Evolutionary conservation across 345 rosid species (phyloP).

Genomic region (Streptanthus diversifolius): DNA sequence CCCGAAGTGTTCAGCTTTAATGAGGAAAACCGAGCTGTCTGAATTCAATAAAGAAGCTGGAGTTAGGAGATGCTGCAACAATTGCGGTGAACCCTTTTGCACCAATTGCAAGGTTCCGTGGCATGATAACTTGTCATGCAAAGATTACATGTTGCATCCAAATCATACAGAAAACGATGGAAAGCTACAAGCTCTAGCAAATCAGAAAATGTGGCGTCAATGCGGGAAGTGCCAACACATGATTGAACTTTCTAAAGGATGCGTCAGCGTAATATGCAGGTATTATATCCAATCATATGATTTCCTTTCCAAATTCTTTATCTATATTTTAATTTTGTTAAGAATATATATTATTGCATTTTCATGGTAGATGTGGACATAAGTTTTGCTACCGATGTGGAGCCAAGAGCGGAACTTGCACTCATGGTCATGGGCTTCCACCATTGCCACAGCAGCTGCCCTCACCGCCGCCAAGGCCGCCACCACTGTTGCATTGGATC

Average conservation of each 20-base stretch:
- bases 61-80: conserved; percentile 26
- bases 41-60: conserved; percentile 21
- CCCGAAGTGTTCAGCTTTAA: not conserved
- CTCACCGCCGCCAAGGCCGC: not conserved
- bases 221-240: conserved; percentile 44
- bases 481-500: too few species aligned
- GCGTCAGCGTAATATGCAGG: conserved; percentile 14
- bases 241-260: conserved; percentile 45
- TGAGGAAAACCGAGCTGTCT: conserved; percentile 15
- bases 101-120: not conserved
- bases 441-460: not conserved
- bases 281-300: not conserved
- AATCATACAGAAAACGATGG: conserved; percentile 32
- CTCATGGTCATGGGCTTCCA: not conserved
- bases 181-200: conserved; percentile 39
- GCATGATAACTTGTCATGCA: conserved; percentile 43
- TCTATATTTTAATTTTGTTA: not conserved
- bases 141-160: conserved; percentile 38
- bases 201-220: conserved; percentile 40
- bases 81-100: conserved; percentile 1
- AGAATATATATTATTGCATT: not conserved
- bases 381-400: not conserved
- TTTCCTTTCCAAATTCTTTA: not conserved
- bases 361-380: not conserved
- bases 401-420: not conserved